phyloP scores from a whole-genome alignment of 331 rosid species.

The Prunus yedoensis region DNA sequence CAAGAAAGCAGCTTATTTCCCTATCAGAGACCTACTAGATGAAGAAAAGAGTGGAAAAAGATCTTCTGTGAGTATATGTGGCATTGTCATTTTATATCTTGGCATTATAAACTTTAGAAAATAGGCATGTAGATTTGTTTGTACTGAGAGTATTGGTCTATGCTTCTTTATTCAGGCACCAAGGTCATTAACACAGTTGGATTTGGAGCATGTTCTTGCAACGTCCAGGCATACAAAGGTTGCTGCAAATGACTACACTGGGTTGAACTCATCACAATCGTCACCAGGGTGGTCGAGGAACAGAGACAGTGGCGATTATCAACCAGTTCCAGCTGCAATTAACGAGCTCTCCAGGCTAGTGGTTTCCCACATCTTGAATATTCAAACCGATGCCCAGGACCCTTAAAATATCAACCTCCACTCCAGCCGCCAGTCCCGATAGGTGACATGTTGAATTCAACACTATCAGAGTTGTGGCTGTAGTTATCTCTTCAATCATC shows the following conservation, averaged over 20 bases:
- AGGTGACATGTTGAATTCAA: conserved; percentile 15
- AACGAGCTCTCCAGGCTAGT: conserved; percentile 69
- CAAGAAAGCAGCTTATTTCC: conserved; percentile 94
- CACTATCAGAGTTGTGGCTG: conserved; percentile 23
- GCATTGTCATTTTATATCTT: neutral
- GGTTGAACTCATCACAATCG: conserved; percentile 39
- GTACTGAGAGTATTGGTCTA: conserved; percentile 4
- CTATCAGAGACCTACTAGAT: conserved; percentile 81
- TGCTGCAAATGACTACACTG: conserved; percentile 77
- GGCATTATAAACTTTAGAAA: neutral
- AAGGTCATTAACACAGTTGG: conserved; percentile 64
- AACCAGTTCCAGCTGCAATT: conserved; percentile 69
- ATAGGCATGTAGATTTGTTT: conserved; percentile 11
- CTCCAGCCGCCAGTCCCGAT: neutral
- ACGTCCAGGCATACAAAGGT: conserved; percentile 75
- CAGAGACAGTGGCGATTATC: conserved; percentile 55
- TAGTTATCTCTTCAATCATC: conserved; percentile 15
- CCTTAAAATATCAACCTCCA: conserved; percentile 29
- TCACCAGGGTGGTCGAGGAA: conserved; percentile 49
- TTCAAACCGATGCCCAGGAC: conserved; percentile 66
- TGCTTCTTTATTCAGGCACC: conserved; percentile 57
- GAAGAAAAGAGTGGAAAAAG: conserved; percentile 70
- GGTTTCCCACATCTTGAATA: conserved; percentile 64
- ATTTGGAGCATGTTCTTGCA: conserved; percentile 64
- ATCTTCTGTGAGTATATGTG: conserved; percentile 55